Percentiles rank a stretch among this genome's conserved stretches.
Conservation (phyloP, 257 asterid genomes). For the Rubia yunnanensis region DNA sequence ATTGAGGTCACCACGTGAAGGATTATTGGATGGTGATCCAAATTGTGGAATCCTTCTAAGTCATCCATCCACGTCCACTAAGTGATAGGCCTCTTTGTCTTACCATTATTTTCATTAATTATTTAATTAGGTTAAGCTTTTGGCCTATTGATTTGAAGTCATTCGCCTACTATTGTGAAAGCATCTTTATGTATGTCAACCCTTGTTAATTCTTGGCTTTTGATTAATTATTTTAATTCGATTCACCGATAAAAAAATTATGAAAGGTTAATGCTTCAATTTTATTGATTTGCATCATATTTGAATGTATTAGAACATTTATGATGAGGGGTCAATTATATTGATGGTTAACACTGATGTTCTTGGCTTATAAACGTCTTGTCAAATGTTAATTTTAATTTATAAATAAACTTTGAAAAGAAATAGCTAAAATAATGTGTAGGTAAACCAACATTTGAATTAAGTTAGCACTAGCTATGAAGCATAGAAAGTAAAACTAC, state of each 20-base stretch:
- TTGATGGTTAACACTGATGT: not conserved
- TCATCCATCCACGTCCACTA: slow-evolving; percentile 15
- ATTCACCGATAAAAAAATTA: too few species aligned
- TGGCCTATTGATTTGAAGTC: not conserved
- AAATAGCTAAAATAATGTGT: too few species aligned
- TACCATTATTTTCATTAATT: not conserved
- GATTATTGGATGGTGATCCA: slow-evolving; percentile 21
- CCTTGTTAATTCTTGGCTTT: not conserved
- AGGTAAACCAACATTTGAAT: too few species aligned
- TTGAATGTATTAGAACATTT: not conserved
- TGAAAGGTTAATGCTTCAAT: not conserved
- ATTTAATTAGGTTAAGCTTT: not conserved
- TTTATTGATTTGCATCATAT: too few species aligned
- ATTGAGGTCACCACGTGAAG: slow-evolving; percentile 32
- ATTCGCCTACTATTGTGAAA: not conserved
- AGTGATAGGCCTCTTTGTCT: slow-evolving; percentile 4
- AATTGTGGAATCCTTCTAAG: slow-evolving; percentile 18
- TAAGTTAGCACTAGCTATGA: too few species aligned
- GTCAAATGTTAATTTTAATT: not conserved
- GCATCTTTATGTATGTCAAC: not conserved
- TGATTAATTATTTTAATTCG: too few species aligned
- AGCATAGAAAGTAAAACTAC: too few species aligned
- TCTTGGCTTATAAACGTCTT: not conserved
- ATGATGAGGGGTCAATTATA: not conserved
- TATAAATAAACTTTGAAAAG: too few species aligned